Base-by-base conservation (phyloP, 805 yeast species). In the Priceomyces fermenticarens region DNA sequence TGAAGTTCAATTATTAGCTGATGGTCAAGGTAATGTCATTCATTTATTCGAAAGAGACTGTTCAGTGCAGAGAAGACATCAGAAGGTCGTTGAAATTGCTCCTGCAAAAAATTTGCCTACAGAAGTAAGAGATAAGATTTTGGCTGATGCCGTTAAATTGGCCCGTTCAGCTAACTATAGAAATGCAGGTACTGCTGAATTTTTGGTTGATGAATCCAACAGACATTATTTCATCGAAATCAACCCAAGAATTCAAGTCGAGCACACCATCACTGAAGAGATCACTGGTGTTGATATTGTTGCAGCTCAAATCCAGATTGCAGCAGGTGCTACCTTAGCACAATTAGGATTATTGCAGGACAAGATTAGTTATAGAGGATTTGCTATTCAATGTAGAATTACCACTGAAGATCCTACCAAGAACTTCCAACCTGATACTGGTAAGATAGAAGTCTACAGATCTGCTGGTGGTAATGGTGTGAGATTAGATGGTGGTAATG, bases 391-490 rank as follows among this genome's bases (percentile, higher is more conserved):
- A 74, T 91, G 99, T 75, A 89, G 99, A 76, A 93, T 93, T 72
- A 91, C 98, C 44, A 91, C 99, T 38, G 99, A 93, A 68, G 99
- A 91, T 63, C 98, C 99, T 10, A 62, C 95, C 39, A 90, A 90
- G 72, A 88, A 85, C 62, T 91, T 91, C 82, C 97, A 88, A 70
- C 99, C 99, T 11, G 99, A 91, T 63, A 93, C 98, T 3, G 99
- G 99, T 62, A 89, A 90, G 68, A 85, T 91, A 55, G 99, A 91
- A 67, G 99, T 91, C 35, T 91, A 91, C 75, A 82, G 98, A 66
- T 89, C 97, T 35, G 88, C 98, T 15, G 99, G 99, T 70, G 99
- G 99, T 75, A 93, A 93, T 61, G 99, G 99, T 66, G 97, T 93
- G 36, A 83, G 99, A 73, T 77, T 93, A 54, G 99, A 91, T 59